Base-by-base conservation (phyloP, 78 protist species). In the Dictyostelium capitatum region DNA sequence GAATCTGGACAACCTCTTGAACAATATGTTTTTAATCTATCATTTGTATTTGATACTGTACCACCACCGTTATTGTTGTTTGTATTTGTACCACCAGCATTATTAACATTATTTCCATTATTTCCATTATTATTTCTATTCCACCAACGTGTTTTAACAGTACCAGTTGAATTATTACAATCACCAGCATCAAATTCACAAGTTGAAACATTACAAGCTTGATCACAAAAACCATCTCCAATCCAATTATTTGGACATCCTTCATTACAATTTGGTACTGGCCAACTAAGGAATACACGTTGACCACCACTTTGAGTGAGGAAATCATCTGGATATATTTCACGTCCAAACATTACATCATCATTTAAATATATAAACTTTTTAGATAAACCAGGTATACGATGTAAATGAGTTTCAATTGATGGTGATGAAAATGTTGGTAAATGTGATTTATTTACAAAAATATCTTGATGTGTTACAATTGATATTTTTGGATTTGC, bases 401-500 rank as follows among this genome's bases (percentile, higher is more conserved):
- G 59, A 43, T 98, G 99, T 6, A 99, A 64, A 89, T 98, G 96
- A n/a, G 97, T 41, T 47, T 99, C 99, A 57, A 99, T 99, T 11
- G 99, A 92, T 7, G 99, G 99, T 12, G 98, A 97, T 43, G 97
- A 89, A 82, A 98, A 99, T 11, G 99, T 95, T 15, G 99, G 99
- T 46, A 99, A 80, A 79, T 98, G 98, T 11, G 97, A 84, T 83
- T 64, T 43, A 25, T 92, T 92, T 2, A 10, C 74, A 57, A 83
- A 92, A 48, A 92, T 92, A 62, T 92, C 72, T 48, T 83, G 23
- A 95, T 99, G 99, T 32, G 98, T 51, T 30, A 98, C 80, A 53
- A 97, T 69, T 3, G 82, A 17, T 2, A 96, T 3, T 48, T 91
- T 92, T 1, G 99, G 99, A 62, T 98, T 70, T 0, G 69, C 43